These are phyloP conservation scores for Camelina hispida DNA, from an alignment of 345 rosid genomes.

Conservation along the genomic window DNA sequence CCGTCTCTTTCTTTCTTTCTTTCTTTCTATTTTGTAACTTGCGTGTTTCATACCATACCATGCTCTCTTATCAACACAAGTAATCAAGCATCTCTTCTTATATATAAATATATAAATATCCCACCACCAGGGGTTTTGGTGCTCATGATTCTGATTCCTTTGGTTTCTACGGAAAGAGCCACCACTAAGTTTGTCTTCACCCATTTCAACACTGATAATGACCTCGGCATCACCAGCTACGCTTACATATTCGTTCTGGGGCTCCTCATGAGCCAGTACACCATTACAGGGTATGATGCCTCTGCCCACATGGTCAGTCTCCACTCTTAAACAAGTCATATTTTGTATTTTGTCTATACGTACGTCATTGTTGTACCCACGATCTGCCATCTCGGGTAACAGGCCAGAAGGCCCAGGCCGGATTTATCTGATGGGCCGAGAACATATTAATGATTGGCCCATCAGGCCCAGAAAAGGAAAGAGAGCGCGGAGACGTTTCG, in stretches of 20 bases:
- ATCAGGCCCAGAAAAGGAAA: no score
- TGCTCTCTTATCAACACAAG: conserved; percentile 19
- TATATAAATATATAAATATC: conserved; percentile 15
- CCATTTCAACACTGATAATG: conserved; percentile 82
- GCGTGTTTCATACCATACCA: background rate
- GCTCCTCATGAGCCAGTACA: conserved; percentile 94
- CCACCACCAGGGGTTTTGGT: conserved; percentile 63
- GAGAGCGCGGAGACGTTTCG: no score
- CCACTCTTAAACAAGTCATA: no score
- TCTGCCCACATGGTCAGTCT: conserved; percentile 84
- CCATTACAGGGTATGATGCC: conserved; percentile 91
- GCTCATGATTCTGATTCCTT: conserved; percentile 80
- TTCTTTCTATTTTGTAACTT: background rate
- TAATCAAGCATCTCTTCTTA: conserved; percentile 4
- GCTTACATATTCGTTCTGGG: conserved; percentile 85
- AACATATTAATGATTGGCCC: no score
- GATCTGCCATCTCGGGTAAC: no score
- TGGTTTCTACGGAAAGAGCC: conserved; percentile 77
- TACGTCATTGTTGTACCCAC: no score
- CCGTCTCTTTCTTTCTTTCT: background rate
- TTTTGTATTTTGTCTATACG: no score
- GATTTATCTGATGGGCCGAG: no score
- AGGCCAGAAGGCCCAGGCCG: no score
- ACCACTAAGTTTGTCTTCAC: conserved; percentile 90
- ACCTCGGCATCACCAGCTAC: conserved; percentile 64